A percentile compares a stretch with the other conserved stretches of the same genome.
These are phyloP conservation scores for Acer saccharum DNA, from an alignment of 345 rosid species.

Conservation along the genomic window DNA sequence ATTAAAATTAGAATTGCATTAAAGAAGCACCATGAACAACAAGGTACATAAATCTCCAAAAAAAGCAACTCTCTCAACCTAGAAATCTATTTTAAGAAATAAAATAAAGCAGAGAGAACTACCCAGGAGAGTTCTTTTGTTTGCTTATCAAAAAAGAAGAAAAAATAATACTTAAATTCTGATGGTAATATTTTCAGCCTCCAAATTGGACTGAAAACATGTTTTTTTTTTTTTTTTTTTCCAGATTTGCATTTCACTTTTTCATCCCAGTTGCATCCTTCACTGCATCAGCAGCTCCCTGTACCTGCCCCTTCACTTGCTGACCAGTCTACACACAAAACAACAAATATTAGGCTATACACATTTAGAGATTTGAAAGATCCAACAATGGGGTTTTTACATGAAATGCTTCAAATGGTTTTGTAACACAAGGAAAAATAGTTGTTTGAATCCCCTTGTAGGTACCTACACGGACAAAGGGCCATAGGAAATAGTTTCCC, in stretches of 20 bases:
- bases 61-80: neutral
- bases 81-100: too few species aligned
- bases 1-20: slow-evolving; percentile 5
- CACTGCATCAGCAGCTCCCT: slow-evolving; percentile 63
- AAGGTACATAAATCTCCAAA: neutral
- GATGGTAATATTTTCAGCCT: neutral
- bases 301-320: slow-evolving; percentile 57
- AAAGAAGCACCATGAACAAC: neutral
- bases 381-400: neutral
- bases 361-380: neutral
- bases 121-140: neutral
- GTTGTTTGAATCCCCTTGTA: neutral
- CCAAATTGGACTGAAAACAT: neutral
- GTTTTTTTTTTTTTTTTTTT: neutral
- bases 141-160: neutral
- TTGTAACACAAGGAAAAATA: too few species aligned
- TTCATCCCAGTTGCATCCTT: slow-evolving; percentile 61
- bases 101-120: too few species aligned
- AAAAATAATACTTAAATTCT: neutral
- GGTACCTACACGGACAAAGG: too few species aligned
- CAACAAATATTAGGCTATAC: neutral
- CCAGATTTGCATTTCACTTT: slow-evolving; percentile 37
- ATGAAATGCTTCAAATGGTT: too few species aligned
- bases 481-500: too few species aligned
- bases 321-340: slow-evolving; percentile 48